These are phyloP conservation scores for Mycena pura DNA, from an alignment of 768 basidiomycete species.

Conservation along the genomic window DNA sequence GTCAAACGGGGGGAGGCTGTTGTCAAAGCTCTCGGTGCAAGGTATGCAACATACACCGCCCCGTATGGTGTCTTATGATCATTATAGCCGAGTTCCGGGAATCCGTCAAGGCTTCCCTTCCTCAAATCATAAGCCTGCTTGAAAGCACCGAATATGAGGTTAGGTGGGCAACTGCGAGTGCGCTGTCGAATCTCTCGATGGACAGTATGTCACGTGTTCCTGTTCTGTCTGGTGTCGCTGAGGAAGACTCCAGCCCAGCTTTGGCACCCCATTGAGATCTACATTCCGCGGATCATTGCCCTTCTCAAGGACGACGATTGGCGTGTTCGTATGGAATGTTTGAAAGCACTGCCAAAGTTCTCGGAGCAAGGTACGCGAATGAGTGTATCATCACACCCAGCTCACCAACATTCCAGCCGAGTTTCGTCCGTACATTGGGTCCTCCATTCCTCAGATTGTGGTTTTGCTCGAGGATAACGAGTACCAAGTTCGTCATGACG, in stretches of 20 bases:
- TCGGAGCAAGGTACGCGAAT: background rate
- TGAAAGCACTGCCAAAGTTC: background rate
- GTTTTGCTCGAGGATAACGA: no score
- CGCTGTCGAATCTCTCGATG: background rate
- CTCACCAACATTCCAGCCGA: background rate
- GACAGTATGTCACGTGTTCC: background rate
- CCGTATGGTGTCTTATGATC: background rate
- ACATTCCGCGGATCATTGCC: background rate
- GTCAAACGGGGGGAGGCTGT: background rate
- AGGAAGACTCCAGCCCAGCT: background rate
- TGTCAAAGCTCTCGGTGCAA: background rate
- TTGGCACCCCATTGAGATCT: background rate
- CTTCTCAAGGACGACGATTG: background rate
- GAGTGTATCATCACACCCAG: no score
- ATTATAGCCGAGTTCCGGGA: background rate
- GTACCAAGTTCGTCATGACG: no score
- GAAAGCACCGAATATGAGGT: background rate
- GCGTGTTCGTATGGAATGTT: background rate
- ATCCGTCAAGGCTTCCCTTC: background rate
- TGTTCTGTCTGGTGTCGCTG: background rate
- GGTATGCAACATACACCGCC: background rate
- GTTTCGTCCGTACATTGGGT: background rate
- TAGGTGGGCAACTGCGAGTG: background rate
- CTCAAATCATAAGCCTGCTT: background rate
- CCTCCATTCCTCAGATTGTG: background rate